Percentiles rank a stretch among this genome's conserved stretches.
Conservation (phyloP, 805 yeast species). For the Ogataea methanolica region DNA sequence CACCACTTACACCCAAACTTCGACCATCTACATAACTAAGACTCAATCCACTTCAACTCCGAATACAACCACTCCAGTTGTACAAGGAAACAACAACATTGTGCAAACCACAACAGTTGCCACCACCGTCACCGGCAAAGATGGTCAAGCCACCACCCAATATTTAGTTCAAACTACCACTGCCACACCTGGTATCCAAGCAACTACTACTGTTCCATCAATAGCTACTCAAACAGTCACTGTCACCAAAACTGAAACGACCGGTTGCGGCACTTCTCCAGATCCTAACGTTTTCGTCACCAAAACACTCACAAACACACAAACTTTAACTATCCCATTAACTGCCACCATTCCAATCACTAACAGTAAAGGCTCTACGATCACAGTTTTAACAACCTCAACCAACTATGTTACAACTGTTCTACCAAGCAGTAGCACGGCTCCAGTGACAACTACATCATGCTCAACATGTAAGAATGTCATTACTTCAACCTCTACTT, state of each 20-base stretch:
- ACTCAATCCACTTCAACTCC: constrained; percentile 6
- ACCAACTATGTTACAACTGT: constrained; percentile 18
- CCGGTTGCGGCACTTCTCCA: constrained; percentile 6
- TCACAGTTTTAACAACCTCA: constrained; percentile 26
- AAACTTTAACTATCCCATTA: constrained; percentile 26
- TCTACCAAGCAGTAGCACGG: constrained; percentile 7
- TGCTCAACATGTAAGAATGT: constrained; percentile 1
- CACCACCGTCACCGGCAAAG: not conserved
- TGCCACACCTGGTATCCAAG: constrained; percentile 1
- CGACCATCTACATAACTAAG: constrained; percentile 16
- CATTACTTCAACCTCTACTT: constrained; percentile 5
- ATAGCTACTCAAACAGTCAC: constrained; percentile 17
- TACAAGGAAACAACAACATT: not conserved
- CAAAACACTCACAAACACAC: constrained; percentile 14
- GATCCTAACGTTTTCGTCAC: constrained; percentile 15
- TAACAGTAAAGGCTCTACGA: constrained; percentile 24
- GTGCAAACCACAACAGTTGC: constrained; percentile 4
- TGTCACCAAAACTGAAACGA: constrained; percentile 22
- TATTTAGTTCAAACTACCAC: not conserved
- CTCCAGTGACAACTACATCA: constrained; percentile 7
- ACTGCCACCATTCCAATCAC: constrained; percentile 30
- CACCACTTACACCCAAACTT: constrained; percentile 17
- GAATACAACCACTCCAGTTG: constrained; percentile 5
- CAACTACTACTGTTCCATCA: not conserved
- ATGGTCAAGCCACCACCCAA: not conserved